These are phyloP conservation scores for Austroboletus novae-zelandiae DNA, from an alignment of 1,284 basidiomycete species.

Conservation along the genomic window DNA sequence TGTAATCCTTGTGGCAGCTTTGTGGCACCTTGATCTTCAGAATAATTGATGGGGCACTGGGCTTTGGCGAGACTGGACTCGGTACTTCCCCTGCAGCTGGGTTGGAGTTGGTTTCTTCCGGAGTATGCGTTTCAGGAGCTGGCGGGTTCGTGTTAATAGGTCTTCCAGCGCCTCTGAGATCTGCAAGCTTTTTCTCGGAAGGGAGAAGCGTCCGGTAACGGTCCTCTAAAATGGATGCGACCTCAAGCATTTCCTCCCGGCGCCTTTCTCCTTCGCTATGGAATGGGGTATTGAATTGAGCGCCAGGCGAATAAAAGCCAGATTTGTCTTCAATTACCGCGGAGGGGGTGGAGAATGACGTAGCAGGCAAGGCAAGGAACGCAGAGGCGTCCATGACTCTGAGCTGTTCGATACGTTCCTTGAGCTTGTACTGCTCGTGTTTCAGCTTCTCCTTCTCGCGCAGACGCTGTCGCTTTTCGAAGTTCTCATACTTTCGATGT, in stretches of 20 bases:
- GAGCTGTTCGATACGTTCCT: conserved; percentile 84
- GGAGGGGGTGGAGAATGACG: conserved; percentile 48
- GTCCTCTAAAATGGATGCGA: conserved; percentile 61
- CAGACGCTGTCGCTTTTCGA: conserved; percentile 81
- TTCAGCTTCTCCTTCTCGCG: conserved; percentile 89
- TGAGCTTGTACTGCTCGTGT: conserved; percentile 88
- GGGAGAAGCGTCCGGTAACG: conserved; percentile 70
- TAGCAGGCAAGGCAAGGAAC: conserved; percentile 60
- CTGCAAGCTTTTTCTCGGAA: conserved; percentile 47
- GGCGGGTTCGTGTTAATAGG: conserved; percentile 12
- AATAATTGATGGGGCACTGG: conserved; percentile 27
- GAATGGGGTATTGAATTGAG: conserved; percentile 40
- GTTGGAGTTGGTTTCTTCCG: conserved; percentile 14
- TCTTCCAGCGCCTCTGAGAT: conserved; percentile 23
- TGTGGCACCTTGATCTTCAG: conserved; percentile 34
- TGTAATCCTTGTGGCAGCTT: conserved; percentile 21
- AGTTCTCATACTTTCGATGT: conserved; percentile 83
- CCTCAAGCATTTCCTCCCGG: conserved; percentile 65
- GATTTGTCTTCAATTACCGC: conserved; percentile 27
- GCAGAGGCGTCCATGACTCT: conserved; percentile 67
- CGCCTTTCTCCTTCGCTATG: conserved; percentile 67
- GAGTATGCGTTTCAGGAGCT: conserved; percentile 14
- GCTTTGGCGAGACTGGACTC: conserved; percentile 16
- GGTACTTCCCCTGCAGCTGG: conserved; percentile 6
- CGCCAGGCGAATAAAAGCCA: conserved; percentile 31